phyloP scores from a whole-genome alignment of 2,329 filamentous ascomycete genomes.

The Scortechinia acanthostroma region DNA sequence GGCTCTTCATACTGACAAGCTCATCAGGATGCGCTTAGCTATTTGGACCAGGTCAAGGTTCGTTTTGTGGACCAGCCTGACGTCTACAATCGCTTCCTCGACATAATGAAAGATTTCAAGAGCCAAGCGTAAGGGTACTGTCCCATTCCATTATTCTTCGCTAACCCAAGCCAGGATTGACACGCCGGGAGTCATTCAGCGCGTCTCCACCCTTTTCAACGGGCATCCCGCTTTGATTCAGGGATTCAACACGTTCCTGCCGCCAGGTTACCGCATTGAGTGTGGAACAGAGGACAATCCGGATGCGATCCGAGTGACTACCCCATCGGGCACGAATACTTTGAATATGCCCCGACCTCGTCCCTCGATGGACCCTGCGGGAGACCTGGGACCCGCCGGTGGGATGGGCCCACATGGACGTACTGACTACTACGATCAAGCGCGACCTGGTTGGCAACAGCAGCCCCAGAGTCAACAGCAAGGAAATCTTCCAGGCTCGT shows the following conservation, averaged over 20 bases:
- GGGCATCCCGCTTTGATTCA: slow-evolving; percentile 93
- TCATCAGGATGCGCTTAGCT: slow-evolving; percentile 70
- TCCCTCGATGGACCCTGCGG: background rate
- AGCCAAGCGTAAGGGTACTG: slow-evolving; percentile 71
- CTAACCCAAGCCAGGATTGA: slow-evolving; percentile 58
- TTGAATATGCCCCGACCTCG: slow-evolving; percentile 54
- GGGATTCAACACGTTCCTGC: slow-evolving; percentile 95
- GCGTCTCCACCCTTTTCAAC: slow-evolving; percentile 90
- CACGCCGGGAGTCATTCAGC: slow-evolving; percentile 92
- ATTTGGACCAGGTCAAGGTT: slow-evolving; percentile 96
- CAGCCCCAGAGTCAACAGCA: slow-evolving; percentile 26
- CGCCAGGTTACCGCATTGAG: slow-evolving; percentile 91
- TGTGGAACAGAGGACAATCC: slow-evolving; percentile 90
- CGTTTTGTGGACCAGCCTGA: slow-evolving; percentile 95
- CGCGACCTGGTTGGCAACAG: background rate
- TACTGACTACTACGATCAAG: background rate
- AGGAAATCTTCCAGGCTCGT: background rate
- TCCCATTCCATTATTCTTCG: background rate
- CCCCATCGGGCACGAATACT: slow-evolving; percentile 93
- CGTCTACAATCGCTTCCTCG: slow-evolving; percentile 91
- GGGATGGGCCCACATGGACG: background rate
- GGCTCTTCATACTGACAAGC: slow-evolving; percentile 12
- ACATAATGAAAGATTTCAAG: slow-evolving; percentile 99
- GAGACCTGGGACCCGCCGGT: background rate
- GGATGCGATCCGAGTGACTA: slow-evolving; percentile 92